Evolutionary conservation across 768 basidiomycete genomes (phyloP), one percentile per base, ranked within the genome.

Genomic region (Calocybe cyanea): DNA sequence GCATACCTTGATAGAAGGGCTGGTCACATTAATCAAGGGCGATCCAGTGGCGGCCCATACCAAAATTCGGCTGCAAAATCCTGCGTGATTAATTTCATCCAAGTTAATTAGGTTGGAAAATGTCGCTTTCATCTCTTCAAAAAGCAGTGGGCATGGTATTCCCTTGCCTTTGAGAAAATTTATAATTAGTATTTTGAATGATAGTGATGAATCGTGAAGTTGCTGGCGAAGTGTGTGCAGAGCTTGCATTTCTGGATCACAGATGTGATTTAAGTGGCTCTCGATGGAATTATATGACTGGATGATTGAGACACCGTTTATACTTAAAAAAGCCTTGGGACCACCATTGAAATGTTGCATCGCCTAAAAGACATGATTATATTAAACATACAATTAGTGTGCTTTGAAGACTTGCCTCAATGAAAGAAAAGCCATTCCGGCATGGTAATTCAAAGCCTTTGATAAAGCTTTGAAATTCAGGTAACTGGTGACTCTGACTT

Each of bases 11-110:
- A 39, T 39, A 10, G 19, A 4, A 21, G 3, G 21, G 5, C 20
- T 24, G 17, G 4, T 7, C 2, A 25, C 10, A 10, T 21, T 28
- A 11, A 41, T 13, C 8, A 40, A 13, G 11, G 45, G 45, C 4
- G 38, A 33, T 1, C 45, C 45, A 20, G 45, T 46, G 11, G 45
- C 38, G 39, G 45, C 45, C 45, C 45, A 46, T 19, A 39, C 38
- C 2, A 46, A 25, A 30, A 46, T 32, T 10, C 38, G n/a, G 25
- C 38, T 25, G 21, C 45, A 20, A 34, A 46, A 46, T 3, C 7
- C 1, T 4, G 38, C 18, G 5, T n/a, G 13, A n/a, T 32, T 20
- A n/a, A 46, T 23, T 7, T 18, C 2, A 1, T 25, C 2, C 6
- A 46, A 32, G 28, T 46, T 39, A 21, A 46, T 25, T 13, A 13